Conservation (phyloP, 441 rosid species). For the Melastoma candidum region DNA sequence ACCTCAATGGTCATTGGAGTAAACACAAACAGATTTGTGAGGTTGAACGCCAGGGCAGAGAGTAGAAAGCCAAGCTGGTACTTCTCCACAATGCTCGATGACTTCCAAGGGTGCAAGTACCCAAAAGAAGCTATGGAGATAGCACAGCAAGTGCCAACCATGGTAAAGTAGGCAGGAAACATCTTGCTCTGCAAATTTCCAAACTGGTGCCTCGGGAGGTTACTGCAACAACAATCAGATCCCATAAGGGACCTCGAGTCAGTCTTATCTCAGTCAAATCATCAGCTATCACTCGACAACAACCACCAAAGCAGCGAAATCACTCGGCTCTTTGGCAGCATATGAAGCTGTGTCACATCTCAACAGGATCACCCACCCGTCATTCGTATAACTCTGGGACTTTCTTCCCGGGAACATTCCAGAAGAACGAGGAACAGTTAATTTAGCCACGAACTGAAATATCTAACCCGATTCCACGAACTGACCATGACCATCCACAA, state of each 20-base stretch:
- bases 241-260: too few relatives aligned
- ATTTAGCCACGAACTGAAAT: too few relatives aligned
- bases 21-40: conserved; percentile 71
- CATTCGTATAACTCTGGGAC: too few relatives aligned
- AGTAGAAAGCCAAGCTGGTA: conserved; percentile 78
- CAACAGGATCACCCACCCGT: too few relatives aligned
- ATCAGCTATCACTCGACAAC: too few relatives aligned
- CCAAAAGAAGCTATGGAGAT: conserved; percentile 54
- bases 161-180: conserved; percentile 82
- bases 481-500: too few relatives aligned
- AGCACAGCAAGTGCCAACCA: conserved; percentile 70
- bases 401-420: too few relatives aligned
- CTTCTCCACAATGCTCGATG: conserved; percentile 57
- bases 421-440: too few relatives aligned
- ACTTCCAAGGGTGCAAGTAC: conserved; percentile 82
- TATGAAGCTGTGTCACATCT: too few relatives aligned
- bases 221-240: conserved; percentile 23
- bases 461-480: background rate
- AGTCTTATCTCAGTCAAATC: too few relatives aligned
- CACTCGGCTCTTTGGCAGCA: too few relatives aligned
- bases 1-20: conserved; percentile 90
- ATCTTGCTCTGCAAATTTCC: conserved; percentile 85
- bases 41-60: conserved; percentile 73
- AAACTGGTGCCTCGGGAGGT: conserved; percentile 82
- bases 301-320: too few relatives aligned